Evolutionary conservation across 371 early-diverging fungal genomes (phyloP).

Genomic region (Mortierella sp.): DNA sequence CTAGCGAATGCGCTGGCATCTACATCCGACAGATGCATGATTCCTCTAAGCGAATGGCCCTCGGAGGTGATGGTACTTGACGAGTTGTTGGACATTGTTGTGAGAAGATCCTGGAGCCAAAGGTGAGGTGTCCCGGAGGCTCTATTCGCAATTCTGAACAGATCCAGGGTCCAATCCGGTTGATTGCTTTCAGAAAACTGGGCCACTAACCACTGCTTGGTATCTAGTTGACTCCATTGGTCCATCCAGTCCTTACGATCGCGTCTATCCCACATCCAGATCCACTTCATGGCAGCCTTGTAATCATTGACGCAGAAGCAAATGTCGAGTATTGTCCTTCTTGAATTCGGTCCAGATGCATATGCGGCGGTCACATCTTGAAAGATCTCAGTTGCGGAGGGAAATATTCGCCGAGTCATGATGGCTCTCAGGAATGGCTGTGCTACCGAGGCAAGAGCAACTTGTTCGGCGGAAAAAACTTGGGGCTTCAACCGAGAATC

Average conservation of each 20-base stretch:
- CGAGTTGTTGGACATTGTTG: background rate
- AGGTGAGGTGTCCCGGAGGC: conserved; percentile 3
- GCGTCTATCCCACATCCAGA: conserved; percentile 35
- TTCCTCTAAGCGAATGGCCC: conserved; percentile 1
- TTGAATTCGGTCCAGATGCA: background rate
- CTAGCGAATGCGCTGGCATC: conserved; percentile 8
- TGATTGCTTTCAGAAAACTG: conserved; percentile 12
- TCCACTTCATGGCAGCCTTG: conserved; percentile 26
- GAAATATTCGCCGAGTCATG: conserved; percentile 23
- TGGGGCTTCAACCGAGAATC: background rate
- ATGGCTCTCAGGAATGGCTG: conserved; percentile 21
- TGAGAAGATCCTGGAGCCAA: conserved; percentile 31
- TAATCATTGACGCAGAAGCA: conserved; percentile 8
- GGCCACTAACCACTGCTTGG: conserved; percentile 16
- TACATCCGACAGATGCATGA: conserved; percentile 10
- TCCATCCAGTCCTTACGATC: conserved; percentile 34
- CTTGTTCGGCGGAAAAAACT: conserved; percentile 9
- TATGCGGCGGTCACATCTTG: background rate
- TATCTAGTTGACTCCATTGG: conserved; percentile 25
- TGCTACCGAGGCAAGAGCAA: conserved; percentile 24
- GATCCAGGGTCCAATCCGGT: conserved; percentile 29
- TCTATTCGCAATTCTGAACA: conserved; percentile 16
- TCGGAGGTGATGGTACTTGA: background rate
- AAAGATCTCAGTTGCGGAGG: conserved; percentile 15
- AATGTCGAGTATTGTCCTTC: conserved; percentile 24